These are phyloP conservation scores for Ogataea pilisensis DNA, from an alignment of 805 yeast genomes.

Conservation along the genomic window DNA sequence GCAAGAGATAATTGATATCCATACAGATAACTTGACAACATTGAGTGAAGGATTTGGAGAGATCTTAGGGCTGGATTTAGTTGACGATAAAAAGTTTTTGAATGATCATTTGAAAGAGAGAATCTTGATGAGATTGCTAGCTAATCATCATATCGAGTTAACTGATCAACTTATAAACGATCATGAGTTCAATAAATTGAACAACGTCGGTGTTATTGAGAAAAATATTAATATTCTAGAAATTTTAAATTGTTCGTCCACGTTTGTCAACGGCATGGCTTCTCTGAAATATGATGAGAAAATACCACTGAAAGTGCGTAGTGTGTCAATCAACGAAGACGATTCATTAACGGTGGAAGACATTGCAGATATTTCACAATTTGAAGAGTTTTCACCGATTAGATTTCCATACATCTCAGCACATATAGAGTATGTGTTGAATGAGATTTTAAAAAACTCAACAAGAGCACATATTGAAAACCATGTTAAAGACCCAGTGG, in stretches of 20 bases:
- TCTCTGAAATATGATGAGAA: constrained; percentile 77
- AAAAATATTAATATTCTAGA: constrained; percentile 60
- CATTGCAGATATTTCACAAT: constrained; percentile 31
- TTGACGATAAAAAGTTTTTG: constrained; percentile 43
- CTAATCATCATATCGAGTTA: constrained; percentile 77
- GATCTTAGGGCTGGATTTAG: constrained; percentile 37
- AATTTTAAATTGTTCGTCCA: constrained; percentile 59
- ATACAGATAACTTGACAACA: constrained; percentile 78
- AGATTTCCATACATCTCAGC: constrained; percentile 80
- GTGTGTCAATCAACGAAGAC: constrained; percentile 24
- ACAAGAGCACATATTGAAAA: constrained; percentile 85
- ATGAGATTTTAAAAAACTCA: constrained; percentile 84
- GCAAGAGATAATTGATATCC: constrained; percentile 61
- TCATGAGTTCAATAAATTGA: constrained; percentile 31
- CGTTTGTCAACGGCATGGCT: constrained; percentile 78
- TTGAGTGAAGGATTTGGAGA: constrained; percentile 75
- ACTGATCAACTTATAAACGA: constrained; percentile 40
- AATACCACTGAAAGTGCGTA: constrained; percentile 56
- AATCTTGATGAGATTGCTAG: constrained; percentile 79
- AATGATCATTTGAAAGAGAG: constrained; percentile 78
- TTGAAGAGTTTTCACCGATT: constrained; percentile 27
- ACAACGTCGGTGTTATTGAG: constrained; percentile 63
- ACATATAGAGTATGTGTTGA: constrained; percentile 82
- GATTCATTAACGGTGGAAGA: constrained; percentile 28
- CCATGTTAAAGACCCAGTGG: constrained; percentile 40